Conservation (phyloP, 2,329 filamentous ascomycete species). For the Alternaria sp. region DNA sequence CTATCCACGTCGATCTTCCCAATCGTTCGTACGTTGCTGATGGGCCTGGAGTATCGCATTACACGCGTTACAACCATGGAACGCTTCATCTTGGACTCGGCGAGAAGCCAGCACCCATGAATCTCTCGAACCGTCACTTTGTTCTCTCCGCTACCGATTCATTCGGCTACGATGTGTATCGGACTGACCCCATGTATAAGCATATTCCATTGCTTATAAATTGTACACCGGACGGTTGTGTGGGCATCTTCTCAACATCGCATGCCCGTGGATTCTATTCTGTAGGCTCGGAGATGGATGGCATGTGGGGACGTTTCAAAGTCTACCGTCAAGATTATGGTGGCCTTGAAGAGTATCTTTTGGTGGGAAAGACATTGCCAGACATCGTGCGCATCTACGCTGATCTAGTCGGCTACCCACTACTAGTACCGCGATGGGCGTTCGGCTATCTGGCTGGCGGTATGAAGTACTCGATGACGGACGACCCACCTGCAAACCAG, state of each 20-base stretch:
- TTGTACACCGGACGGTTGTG: slow-evolving; percentile 68
- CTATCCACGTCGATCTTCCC: slow-evolving; percentile 69
- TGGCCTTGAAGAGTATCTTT: slow-evolving; percentile 74
- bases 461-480: slow-evolving; percentile 67
- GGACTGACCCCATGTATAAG: slow-evolving; percentile 77
- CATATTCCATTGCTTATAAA: slow-evolving; percentile 78
- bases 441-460: slow-evolving; percentile 77
- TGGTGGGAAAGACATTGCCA: slow-evolving; percentile 70
- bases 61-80: slow-evolving; percentile 67
- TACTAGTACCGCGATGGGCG: slow-evolving; percentile 74
- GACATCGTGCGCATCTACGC: slow-evolving; percentile 73
- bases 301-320: slow-evolving; percentile 78
- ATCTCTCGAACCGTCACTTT: slow-evolving; percentile 72
- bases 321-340: slow-evolving; percentile 76
- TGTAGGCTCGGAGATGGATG: slow-evolving; percentile 76
- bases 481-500: slow-evolving; percentile 64
- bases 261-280: slow-evolving; percentile 71
- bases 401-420: slow-evolving; percentile 71
- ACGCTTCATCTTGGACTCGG: slow-evolving; percentile 75
- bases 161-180: slow-evolving; percentile 76
- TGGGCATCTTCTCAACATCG: slow-evolving; percentile 73
- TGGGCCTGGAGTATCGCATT: slow-evolving; percentile 69
- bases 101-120: slow-evolving; percentile 77
- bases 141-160: slow-evolving; percentile 73
- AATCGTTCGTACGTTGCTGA: slow-evolving; percentile 72